Evolutionary conservation across 1,284 basidiomycete genomes (phyloP).

Genomic region (Fomitopsis pinicola): DNA sequence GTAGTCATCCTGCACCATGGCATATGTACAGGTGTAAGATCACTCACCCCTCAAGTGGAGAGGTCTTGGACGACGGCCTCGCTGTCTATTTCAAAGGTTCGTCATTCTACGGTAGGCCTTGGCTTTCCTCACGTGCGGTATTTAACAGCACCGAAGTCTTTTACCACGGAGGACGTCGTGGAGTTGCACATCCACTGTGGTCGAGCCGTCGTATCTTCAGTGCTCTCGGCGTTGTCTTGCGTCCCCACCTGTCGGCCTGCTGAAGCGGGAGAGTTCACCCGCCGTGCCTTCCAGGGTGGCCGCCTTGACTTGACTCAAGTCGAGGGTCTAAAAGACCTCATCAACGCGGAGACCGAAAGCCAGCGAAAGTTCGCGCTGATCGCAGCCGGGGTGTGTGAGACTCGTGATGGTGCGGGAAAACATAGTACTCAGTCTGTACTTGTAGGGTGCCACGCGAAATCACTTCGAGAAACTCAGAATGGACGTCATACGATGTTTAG

Average conservation of each 20-base stretch:
- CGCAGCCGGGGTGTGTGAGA: conserved; percentile 52
- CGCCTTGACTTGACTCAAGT: conserved; percentile 81
- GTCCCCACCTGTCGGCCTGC: conserved; percentile 69
- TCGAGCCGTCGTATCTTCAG: conserved; percentile 67
- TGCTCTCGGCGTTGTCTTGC: conserved; percentile 58
- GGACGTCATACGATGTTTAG: conserved; percentile 66
- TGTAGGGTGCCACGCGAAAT: conserved; percentile 54
- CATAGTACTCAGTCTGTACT: not conserved
- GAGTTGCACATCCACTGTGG: conserved; percentile 91
- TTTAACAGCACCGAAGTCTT: conserved; percentile 61
- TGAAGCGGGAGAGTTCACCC: conserved; percentile 84
- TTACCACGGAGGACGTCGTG: conserved; percentile 79
- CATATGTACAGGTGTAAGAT: conserved; percentile 68
- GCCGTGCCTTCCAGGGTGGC: conserved; percentile 75
- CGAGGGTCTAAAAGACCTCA: conserved; percentile 80
- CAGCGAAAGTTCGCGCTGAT: conserved; percentile 74
- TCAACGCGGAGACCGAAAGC: conserved; percentile 80
- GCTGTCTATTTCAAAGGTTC: conserved; percentile 78
- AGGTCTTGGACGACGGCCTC: conserved; percentile 75
- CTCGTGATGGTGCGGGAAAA: not conserved
- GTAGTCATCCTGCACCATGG: conserved; percentile 44
- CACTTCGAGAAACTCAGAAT: conserved; percentile 61
- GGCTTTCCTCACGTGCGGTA: not conserved
- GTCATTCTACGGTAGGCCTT: conserved; percentile 9
- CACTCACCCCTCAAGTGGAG: conserved; percentile 56